phyloP scores from a whole-genome alignment of 2,329 filamentous ascomycete genomes.

The Calonectria fujianensis region DNA sequence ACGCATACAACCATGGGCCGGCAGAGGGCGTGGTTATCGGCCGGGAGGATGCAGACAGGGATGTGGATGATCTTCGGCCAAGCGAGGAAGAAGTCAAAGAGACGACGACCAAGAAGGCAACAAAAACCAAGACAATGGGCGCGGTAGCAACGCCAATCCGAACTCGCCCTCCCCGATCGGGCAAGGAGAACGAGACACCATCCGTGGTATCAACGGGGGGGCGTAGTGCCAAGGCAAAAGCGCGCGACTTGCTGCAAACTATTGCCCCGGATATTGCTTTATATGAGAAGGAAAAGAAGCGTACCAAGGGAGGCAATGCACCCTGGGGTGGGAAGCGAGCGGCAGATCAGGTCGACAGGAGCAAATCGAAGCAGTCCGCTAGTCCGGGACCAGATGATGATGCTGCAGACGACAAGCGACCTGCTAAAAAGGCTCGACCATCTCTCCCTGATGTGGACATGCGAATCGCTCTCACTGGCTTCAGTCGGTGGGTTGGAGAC shows the following conservation, averaged over 20 bases:
- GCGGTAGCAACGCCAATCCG: constrained; percentile 64
- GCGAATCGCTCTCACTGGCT: constrained; percentile 88
- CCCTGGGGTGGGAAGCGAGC: constrained; percentile 79
- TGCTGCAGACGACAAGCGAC: constrained; percentile 68
- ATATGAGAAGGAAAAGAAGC: constrained; percentile 95
- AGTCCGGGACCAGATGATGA: constrained; percentile 68
- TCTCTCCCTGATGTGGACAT: constrained; percentile 78
- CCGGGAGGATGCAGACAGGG: constrained; percentile 61
- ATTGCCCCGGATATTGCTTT: constrained; percentile 89
- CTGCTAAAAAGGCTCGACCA: constrained; percentile 78
- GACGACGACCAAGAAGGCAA: constrained; percentile 54
- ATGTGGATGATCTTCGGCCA: constrained; percentile 67
- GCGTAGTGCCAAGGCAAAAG: constrained; percentile 91
- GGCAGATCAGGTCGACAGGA: constrained; percentile 74
- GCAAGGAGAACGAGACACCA: constrained; percentile 91
- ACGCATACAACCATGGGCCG: constrained; percentile 67
- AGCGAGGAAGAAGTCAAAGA: constrained; percentile 60
- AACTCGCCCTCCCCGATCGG: constrained; percentile 69
- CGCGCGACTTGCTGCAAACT: constrained; percentile 83
- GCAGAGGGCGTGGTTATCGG: constrained; percentile 69
- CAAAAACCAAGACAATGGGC: constrained; percentile 45
- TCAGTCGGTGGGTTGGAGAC: constrained; percentile 86
- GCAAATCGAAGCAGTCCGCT: constrained; percentile 67
- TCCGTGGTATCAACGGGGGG: constrained; percentile 80
- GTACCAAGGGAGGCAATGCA: constrained; percentile 70